A percentile compares a stretch with the other conserved stretches of the same genome.
phyloP scores from a whole-genome alignment of 1,284 basidiomycete genomes.

The Papiliotrema fonsecae region DNA sequence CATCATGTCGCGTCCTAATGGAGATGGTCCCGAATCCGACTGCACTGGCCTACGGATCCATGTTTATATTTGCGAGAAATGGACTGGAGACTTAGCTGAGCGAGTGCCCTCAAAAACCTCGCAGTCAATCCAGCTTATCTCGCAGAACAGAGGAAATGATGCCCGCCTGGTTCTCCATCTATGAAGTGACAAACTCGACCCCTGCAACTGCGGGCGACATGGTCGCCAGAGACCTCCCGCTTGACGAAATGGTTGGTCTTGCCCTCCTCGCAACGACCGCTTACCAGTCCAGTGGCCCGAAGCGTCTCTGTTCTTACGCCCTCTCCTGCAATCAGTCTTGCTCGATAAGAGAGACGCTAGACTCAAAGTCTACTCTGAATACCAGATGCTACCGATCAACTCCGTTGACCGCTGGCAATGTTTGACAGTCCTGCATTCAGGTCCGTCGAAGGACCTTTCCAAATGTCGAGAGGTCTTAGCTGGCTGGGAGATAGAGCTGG shows the following conservation, averaged over 20 bases:
- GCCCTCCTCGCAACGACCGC: neutral
- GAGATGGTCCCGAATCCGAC: neutral
- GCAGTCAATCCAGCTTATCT: neutral
- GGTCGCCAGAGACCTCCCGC: no score
- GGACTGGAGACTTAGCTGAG: slow-evolving; percentile 14
- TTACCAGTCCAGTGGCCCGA: slow-evolving; percentile 31
- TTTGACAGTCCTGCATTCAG: neutral
- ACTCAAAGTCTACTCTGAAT: neutral
- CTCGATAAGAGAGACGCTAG: neutral
- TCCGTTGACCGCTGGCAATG: neutral
- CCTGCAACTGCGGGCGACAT: no score
- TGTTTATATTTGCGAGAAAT: slow-evolving; percentile 15
- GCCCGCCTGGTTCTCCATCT: slow-evolving; percentile 25
- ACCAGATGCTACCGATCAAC: neutral
- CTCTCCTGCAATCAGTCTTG: slow-evolving; percentile 5
- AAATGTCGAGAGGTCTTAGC: neutral
- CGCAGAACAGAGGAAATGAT: slow-evolving; percentile 35
- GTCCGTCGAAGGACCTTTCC: neutral
- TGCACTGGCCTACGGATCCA: slow-evolving; percentile 11
- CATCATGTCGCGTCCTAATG: slow-evolving; percentile 13
- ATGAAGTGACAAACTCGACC: no score
- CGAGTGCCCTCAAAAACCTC: slow-evolving; percentile 12
- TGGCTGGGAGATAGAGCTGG: neutral
- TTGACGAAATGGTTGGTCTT: slow-evolving; percentile 23
- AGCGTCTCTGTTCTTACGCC: slow-evolving; percentile 18